A percentile compares a stretch with the other conserved stretches of the same genome.
Evolutionary conservation across 495 filamentous ascomycete species (phyloP).

Genomic region (Aspergillus egyptiacus): DNA sequence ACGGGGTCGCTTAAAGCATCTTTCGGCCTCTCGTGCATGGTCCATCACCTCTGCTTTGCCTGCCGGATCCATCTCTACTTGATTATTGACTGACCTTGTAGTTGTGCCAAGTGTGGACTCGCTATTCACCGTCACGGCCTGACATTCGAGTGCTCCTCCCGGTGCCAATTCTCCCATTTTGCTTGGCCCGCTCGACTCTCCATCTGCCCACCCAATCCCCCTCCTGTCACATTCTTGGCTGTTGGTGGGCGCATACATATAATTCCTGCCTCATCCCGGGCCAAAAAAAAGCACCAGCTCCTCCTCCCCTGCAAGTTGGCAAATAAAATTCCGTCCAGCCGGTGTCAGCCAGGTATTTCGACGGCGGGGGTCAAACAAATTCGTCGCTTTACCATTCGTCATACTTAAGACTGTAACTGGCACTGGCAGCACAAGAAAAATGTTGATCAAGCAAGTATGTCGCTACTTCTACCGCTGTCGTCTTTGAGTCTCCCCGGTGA

Average conservation of each 20-base stretch:
- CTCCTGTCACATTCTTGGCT: constrained; percentile 10
- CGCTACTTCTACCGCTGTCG: not conserved
- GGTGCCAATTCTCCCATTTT: not conserved
- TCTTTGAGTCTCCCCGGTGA: not conserved
- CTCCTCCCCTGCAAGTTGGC: constrained; percentile 6
- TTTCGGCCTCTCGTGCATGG: constrained; percentile 14
- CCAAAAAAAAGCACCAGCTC: constrained; percentile 4
- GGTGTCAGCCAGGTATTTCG: constrained; percentile 11
- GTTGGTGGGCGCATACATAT: constrained; percentile 16
- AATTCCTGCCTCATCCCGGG: constrained; percentile 6
- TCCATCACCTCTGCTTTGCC: constrained; percentile 9
- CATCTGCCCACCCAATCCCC: constrained; percentile 5
- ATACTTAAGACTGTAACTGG: constrained; percentile 12
- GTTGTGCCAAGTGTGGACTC: constrained; percentile 3
- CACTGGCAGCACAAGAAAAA: constrained; percentile 8
- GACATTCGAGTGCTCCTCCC: not conserved
- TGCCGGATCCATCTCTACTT: constrained; percentile 7
- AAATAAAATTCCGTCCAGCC: constrained; percentile 5
- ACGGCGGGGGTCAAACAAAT: constrained; percentile 6
- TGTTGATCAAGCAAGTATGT: constrained; percentile 75
- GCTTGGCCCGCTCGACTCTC: constrained; percentile 3
- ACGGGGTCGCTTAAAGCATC: constrained; percentile 7
- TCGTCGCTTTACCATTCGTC: constrained; percentile 1
- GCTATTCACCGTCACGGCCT: constrained; percentile 7
- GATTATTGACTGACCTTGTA: constrained; percentile 1